These are phyloP conservation scores for Myrica gale DNA, from an alignment of 306 rosid genomes.

Conservation along the genomic window DNA sequence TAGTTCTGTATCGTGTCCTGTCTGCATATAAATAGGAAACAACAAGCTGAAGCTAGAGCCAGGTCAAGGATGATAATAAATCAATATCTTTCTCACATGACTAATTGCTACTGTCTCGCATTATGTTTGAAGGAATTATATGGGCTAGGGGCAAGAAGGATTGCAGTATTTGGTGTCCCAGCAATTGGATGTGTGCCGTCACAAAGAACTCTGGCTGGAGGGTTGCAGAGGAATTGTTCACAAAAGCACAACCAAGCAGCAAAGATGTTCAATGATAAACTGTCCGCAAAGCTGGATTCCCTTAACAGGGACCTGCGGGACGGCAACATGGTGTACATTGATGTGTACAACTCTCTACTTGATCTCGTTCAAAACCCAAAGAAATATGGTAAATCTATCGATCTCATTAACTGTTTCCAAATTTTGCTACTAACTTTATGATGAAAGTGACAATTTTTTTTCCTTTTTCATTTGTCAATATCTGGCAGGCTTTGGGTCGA, in stretches of 20 bases:
- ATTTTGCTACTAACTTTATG: no score
- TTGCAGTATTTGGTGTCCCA: conserved; percentile 61
- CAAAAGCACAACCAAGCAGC: conserved; percentile 54
- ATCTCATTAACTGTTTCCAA: neutral
- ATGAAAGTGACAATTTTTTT: no score
- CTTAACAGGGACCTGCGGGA: conserved; percentile 30
- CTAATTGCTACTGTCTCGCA: no score
- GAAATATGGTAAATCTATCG: conserved; percentile 40
- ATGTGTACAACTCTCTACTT: conserved; percentile 53
- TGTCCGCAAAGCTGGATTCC: conserved; percentile 28
- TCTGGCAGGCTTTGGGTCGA: conserved; percentile 41
- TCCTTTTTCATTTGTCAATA: no score
- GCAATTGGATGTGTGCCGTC: conserved; percentile 83
- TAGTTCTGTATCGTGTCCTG: no score
- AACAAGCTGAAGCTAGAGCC: no score
- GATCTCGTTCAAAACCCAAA: conserved; percentile 48
- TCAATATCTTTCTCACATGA: neutral
- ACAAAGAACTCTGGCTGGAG: conserved; percentile 58
- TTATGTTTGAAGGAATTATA: conserved; percentile 39
- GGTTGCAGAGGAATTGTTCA: conserved; percentile 44
- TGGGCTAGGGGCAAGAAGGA: conserved; percentile 58
- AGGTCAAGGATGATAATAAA: neutral
- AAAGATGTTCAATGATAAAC: conserved; percentile 49
- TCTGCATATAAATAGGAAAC: no score
- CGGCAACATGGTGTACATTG: conserved; percentile 48